Percentiles rank a stretch among this genome's conserved stretches.
Conservation (phyloP, 108 stramenopile species). For the Skeletonema potamos region DNA sequence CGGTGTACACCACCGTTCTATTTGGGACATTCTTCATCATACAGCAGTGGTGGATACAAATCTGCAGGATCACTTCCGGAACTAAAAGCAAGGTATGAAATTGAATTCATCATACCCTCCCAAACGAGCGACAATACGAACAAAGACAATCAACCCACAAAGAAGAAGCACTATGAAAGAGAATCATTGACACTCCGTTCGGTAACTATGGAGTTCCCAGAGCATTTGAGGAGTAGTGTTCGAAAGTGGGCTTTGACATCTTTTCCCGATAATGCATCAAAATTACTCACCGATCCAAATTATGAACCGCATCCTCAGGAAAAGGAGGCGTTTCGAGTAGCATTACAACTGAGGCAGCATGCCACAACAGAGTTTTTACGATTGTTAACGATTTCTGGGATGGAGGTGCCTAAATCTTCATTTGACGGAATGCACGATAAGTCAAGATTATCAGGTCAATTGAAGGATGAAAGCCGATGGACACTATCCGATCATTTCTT, state of each 20-base stretch:
- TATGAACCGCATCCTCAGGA: neutral
- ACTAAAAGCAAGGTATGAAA: conserved; percentile 23
- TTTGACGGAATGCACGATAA: neutral
- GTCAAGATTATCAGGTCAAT: neutral
- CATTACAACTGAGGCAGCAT: conserved; percentile 25
- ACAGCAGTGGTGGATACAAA: neutral
- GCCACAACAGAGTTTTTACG: conserved; percentile 53
- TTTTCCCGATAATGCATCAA: neutral
- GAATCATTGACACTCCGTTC: conserved; percentile 19
- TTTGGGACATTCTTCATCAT: no score
- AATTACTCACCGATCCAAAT: neutral
- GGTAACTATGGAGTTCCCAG: conserved; percentile 28
- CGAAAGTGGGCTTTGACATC: conserved; percentile 16
- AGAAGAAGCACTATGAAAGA: conserved; percentile 1
- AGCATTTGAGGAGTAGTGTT: conserved; percentile 14
- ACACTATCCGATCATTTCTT: conserved; percentile 46
- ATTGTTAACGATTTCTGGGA: conserved; percentile 66
- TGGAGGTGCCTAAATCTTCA: conserved; percentile 43
- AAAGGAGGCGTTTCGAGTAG: conserved; percentile 10
- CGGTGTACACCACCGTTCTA: conserved; percentile 16
- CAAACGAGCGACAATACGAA: neutral
- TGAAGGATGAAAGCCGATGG: conserved; percentile 16
- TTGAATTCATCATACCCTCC: conserved; percentile 25
- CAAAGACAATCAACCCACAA: neutral
- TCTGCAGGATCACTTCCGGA: conserved; percentile 8